phyloP scores from a whole-genome alignment of 805 yeast species.

The Metschnikowia amazonensis region DNA sequence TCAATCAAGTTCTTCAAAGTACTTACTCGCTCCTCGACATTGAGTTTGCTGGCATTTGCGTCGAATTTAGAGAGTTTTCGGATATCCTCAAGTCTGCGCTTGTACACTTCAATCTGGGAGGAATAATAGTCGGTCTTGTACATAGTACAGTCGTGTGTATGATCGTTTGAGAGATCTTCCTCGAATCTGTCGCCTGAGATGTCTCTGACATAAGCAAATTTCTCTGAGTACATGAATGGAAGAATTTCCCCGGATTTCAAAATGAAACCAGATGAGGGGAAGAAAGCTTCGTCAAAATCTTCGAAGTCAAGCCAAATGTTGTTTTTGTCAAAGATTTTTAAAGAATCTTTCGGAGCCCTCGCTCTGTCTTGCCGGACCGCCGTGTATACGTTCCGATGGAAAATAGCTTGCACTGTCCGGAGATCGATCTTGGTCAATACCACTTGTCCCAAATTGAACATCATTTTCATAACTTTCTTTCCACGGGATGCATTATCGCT shows the following conservation, averaged over 20 bases:
- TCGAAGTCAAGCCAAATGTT: constrained; percentile 56
- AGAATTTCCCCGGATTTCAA: constrained; percentile 44
- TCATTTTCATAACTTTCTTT: constrained; percentile 50
- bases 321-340: constrained; percentile 51
- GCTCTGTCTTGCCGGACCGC: constrained; percentile 5
- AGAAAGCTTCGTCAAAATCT: constrained; percentile 58
- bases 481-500: constrained; percentile 46
- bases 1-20: constrained; percentile 19
- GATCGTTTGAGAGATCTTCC: constrained; percentile 22
- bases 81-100: constrained; percentile 27
- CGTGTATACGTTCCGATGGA: constrained; percentile 32
- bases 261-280: constrained; percentile 33
- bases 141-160: constrained; percentile 30
- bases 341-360: constrained; percentile 12
- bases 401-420: constrained; percentile 49
- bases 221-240: constrained; percentile 66
- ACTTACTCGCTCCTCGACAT: constrained; percentile 10
- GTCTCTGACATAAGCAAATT: constrained; percentile 65
- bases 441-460: constrained; percentile 64
- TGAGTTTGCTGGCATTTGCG: constrained; percentile 6
- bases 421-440: constrained; percentile 54
- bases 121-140: constrained; percentile 25
- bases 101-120: constrained; percentile 26
- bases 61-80: constrained; percentile 11
- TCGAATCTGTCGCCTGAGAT: constrained; percentile 30